Base-by-base conservation (phyloP, 306 rosid species). In the Lathyrus aphaca region DNA sequence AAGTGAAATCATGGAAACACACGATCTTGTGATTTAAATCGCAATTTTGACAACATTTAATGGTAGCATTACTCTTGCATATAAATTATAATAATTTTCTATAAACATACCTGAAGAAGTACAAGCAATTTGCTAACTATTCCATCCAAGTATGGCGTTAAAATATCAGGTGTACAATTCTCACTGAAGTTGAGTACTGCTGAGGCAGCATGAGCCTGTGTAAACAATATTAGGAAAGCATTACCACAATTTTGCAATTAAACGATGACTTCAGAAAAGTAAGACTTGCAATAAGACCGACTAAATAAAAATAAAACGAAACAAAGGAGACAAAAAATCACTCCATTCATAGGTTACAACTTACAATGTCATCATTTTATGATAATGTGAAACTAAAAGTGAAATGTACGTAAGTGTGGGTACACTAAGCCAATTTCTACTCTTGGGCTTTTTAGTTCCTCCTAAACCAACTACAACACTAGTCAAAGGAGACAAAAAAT, bases 151-250 rank as follows among this genome's bases (percentile, higher is more conserved):
- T 95, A 95, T 11, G 97, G 96, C 0, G 90, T 89, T 67, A 95
- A 79, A 75, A 91, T 86, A 73, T 89, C 96, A 12, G 99, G 96
- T 56, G 96, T 91, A 74, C 99, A 95, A 71, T 95, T 95, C 82
- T 95, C 97, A 46, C 96, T 95, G 93, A 95, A 95, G 85, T 95
- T 95, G 74, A 95, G 97, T 72, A 95, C 95, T 12, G 99, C 97
- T 64, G 99, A 95, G 75, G 99, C 99, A 81, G 99, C 99, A 82
- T 95, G 99, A 62, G 99, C 99, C 97, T 95, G 90, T 70, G 76
- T 21, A 69, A 30, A 49, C 18, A 64, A 72, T 54, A 67, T 25
- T 21, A 50, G 11, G 39, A 39, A 39, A 54, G 62, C 10, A 68
- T 45, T 68, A 68, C 21, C 37, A 53, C 4, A 30, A 32, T 37